Evolutionary conservation across 2,329 filamentous ascomycete genomes (phyloP).

Genomic region (Phialemonium atrogriseum): DNA sequence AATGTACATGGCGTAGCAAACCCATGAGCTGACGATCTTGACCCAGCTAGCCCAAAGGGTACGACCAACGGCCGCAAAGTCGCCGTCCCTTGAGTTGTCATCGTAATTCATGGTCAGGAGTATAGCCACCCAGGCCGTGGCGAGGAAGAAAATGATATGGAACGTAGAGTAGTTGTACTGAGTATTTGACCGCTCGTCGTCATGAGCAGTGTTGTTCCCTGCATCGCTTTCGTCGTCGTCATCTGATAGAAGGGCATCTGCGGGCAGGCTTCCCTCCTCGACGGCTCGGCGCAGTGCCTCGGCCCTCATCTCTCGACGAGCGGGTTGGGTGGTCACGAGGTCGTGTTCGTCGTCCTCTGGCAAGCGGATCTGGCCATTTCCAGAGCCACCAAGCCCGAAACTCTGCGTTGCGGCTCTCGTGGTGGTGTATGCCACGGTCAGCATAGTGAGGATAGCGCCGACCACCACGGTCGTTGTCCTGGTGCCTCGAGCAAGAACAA

Average conservation of each 20-base stretch:
- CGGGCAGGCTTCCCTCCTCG: conserved; percentile 84
- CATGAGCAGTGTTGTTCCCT: conserved; percentile 56
- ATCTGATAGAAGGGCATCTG: conserved; percentile 75
- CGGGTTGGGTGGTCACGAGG: conserved; percentile 78
- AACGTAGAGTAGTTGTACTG: conserved; percentile 97
- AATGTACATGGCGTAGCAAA: conserved; percentile 87
- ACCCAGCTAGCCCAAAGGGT: conserved; percentile 99
- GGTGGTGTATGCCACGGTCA: conserved; percentile 95
- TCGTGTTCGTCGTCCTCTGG: conserved; percentile 75
- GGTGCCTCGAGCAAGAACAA: conserved; percentile 77
- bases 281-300: conserved; percentile 87
- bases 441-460: conserved; percentile 90
- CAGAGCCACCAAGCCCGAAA: conserved; percentile 59
- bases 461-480: conserved; percentile 86
- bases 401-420: conserved; percentile 92
- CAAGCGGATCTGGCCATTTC: conserved; percentile 50
- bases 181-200: conserved; percentile 81
- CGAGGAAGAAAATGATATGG: conserved; percentile 95
- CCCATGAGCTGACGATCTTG: conserved; percentile 96
- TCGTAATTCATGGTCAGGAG: conserved; percentile 71
- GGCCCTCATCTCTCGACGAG: conserved; percentile 77
- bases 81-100: conserved; percentile 52
- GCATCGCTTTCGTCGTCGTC: conserved; percentile 57
- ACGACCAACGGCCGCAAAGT: conserved; percentile 87
- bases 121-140: conserved; percentile 92